Percentiles rank a stretch among this genome's conserved stretches.
These are phyloP conservation scores for Boletus pseudopeckii DNA, from an alignment of 768 basidiomycete species.

Conservation along the genomic window DNA sequence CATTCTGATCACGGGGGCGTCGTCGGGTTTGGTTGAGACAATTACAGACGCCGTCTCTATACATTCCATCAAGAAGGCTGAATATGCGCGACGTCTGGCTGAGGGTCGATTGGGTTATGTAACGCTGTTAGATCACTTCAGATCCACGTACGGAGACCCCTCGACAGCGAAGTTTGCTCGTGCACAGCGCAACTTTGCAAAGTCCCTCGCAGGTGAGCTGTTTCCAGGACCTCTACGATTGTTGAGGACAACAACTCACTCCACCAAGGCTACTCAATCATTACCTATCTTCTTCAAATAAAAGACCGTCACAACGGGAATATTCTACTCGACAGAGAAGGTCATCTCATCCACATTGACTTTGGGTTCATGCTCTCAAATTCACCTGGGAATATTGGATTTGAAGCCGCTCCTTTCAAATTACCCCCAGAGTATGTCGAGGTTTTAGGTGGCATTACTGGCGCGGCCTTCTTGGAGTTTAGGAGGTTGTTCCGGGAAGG, in stretches of 20 bases:
- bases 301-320: conserved; percentile 99
- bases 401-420: conserved; percentile 99
- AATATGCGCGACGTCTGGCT: conserved; percentile 86
- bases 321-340: conserved; percentile 92
- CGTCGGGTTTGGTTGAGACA: conserved; percentile 93
- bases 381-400: conserved; percentile 95
- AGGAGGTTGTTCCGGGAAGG: conserved; percentile 85
- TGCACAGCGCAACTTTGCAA: conserved; percentile 92
- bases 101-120: conserved; percentile 83
- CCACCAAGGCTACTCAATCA: conserved; percentile 77
- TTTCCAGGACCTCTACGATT: background rate
- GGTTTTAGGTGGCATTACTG: conserved; percentile 83
- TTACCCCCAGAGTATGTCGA: conserved; percentile 93
- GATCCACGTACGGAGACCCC: conserved; percentile 84
- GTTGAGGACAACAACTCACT: background rate
- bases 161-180: conserved; percentile 82
- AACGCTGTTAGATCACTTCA: conserved; percentile 89
- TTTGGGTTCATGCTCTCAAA: conserved; percentile 98
- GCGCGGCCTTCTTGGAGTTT: conserved; percentile 79
- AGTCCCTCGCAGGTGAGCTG: conserved; percentile 73
- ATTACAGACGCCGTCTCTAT: conserved; percentile 98
- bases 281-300: conserved; percentile 96
- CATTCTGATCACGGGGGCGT: conserved; percentile 90
- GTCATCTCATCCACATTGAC: conserved; percentile 94
- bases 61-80: conserved; percentile 98